Evolutionary conservation across 495 filamentous ascomycete species (phyloP), one percentile per base, ranked within the genome.

Genomic region (Saxispiralis lemnorum): DNA sequence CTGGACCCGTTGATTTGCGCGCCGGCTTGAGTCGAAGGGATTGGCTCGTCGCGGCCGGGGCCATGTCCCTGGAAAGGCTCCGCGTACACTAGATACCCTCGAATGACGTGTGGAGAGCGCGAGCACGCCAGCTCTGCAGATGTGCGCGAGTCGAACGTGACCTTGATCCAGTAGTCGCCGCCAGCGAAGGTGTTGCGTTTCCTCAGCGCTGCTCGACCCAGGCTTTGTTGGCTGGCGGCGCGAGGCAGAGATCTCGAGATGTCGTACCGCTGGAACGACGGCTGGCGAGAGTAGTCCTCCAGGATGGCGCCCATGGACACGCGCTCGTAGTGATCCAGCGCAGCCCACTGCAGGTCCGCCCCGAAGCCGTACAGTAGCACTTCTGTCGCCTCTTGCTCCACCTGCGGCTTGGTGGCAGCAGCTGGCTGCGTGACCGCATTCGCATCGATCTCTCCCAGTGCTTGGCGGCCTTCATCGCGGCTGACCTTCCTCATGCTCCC

Each of bases 151-250:
- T 92, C 83, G 51, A 88, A 94, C 1, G 86, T 94, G 40, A 94
- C 69, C 54, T 93, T 93, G 51, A 94, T 82, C 86, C 86, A 94
- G 62, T 86, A 74, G 46, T 76, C 71, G 13, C 86, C 86, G 42
- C 83, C 78, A 16, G 76, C 75, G 48, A 79, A 81, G 38, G 65
- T 69, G 60, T 80, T 82, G 45, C 83, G 78, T 56, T 83, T 81
- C 43, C 65, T 67, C 48, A 81, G 75, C 51, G 88, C 83, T 30
- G 73, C 71, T 19, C 68, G 57, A 13, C 82, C 77, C 14, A 92
- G 57, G 6, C 71, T 65, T 31, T 66, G 65, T 32, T 63, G 66
- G 31, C 75, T 67, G 1, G 76, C 43, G 6, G 51, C 39, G 18
- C 54, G 40, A 32, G 52, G 44, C 12, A 44, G 41, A 14, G 41